Evolutionary conservation across 1,284 basidiomycete genomes (phyloP).

Genomic region (Wolfiporia cocos): DNA sequence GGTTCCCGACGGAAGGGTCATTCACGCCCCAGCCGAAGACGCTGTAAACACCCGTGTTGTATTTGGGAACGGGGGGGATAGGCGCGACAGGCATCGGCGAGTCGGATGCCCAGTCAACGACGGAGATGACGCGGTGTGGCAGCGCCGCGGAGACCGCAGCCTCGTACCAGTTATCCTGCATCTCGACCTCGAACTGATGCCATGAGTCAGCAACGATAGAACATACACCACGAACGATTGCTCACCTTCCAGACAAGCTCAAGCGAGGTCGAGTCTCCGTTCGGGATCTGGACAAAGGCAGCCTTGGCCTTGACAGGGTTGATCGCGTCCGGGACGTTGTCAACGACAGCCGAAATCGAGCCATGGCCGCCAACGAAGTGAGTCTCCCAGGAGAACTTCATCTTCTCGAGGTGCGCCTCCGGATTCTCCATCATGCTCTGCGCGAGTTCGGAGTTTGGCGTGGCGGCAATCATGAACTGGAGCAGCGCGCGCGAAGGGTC

Average conservation of each 20-base stretch:
- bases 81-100: constrained; percentile 40
- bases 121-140: constrained; percentile 70
- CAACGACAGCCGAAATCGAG: constrained; percentile 31
- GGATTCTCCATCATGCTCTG: constrained; percentile 47
- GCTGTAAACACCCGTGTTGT: constrained; percentile 49
- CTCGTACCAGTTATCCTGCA: constrained; percentile 85
- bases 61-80: constrained; percentile 30
- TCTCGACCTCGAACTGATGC: constrained; percentile 83
- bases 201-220: not conserved
- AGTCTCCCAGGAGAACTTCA: constrained; percentile 41
- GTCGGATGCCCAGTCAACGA: constrained; percentile 82
- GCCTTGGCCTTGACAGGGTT: constrained; percentile 68
- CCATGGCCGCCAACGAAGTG: constrained; percentile 47
- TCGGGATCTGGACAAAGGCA: constrained; percentile 69
- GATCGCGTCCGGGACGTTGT: constrained; percentile 66
- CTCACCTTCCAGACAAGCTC: constrained; percentile 67
- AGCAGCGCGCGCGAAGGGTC: constrained; percentile 55
- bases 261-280: constrained; percentile 46
- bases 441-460: constrained; percentile 46
- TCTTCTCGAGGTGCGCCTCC: constrained; percentile 41
- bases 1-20: constrained; percentile 61
- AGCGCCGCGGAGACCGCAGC: constrained; percentile 55
- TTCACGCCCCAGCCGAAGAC: constrained; percentile 74
- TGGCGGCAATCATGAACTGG: constrained; percentile 73
- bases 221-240: constrained; percentile 1